A percentile compares a stretch with the other conserved stretches of the same genome.
phyloP scores from a whole-genome alignment of 192 early-diverging fungal genomes.

The Nowakowskiella sp. region DNA sequence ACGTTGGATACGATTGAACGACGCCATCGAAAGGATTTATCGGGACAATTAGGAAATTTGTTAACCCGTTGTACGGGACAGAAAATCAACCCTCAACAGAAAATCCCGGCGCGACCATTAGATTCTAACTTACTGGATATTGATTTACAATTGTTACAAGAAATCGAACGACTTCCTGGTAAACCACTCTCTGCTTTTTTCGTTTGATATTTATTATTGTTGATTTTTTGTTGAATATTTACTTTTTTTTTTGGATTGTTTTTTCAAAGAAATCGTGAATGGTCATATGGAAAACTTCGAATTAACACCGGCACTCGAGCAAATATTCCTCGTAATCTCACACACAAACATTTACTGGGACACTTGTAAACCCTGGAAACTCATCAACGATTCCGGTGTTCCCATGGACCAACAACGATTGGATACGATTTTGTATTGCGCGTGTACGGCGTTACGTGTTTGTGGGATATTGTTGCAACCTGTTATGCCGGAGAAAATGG shows the following conservation, averaged over 20 bases:
- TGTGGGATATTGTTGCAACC: slow-evolving; percentile 70
- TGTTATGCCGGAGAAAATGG: slow-evolving; percentile 75
- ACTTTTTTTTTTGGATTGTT: background rate
- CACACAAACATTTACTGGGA: slow-evolving; percentile 70
- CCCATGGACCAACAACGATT: slow-evolving; percentile 29
- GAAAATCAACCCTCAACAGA: slow-evolving; percentile 41
- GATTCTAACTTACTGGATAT: too few relatives aligned
- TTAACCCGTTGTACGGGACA: slow-evolving; percentile 55
- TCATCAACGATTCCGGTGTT: slow-evolving; percentile 45
- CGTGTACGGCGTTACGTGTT: slow-evolving; percentile 67
- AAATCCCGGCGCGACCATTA: too few relatives aligned
- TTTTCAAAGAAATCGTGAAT: slow-evolving; percentile 10
- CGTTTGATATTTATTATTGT: background rate
- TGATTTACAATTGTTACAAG: too few relatives aligned
- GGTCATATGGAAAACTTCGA: slow-evolving; percentile 46
- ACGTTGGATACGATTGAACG: slow-evolving; percentile 54
- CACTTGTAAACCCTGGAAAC: slow-evolving; percentile 69
- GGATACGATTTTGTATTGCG: slow-evolving; percentile 59
- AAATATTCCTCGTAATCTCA: slow-evolving; percentile 56
- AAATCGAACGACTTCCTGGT: too few relatives aligned
- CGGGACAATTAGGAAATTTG: slow-evolving; percentile 78
- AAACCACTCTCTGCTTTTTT: background rate
- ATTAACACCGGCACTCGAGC: slow-evolving; percentile 51
- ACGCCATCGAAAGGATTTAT: slow-evolving; percentile 72
- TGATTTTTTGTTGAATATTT: background rate